A percentile compares a stretch with the other conserved stretches of the same genome.
Evolutionary conservation across 148 eudicot species (phyloP).

Genomic region (Diospyros kaki): DNA sequence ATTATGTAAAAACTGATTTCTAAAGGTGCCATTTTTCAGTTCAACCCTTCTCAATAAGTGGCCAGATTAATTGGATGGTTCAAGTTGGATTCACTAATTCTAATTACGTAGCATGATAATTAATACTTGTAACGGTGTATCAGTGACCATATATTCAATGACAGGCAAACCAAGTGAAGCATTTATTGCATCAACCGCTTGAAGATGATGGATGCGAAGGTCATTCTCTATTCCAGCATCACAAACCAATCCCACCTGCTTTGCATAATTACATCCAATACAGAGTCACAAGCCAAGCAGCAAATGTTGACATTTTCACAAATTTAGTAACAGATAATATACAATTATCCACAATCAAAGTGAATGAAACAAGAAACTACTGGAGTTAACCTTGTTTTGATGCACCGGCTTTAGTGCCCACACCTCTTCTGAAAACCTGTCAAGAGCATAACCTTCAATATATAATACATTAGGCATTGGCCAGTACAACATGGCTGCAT

Average conservation of each 20-base stretch:
- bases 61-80: not conserved
- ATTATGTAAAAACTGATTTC: not conserved
- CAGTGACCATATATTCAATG: conserved; percentile 72
- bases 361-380: conserved; percentile 2
- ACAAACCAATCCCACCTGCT: conserved; percentile 81
- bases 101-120: not conserved
- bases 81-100: not conserved
- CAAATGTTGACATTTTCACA: not conserved
- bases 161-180: conserved; percentile 98
- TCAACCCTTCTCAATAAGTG: not conserved
- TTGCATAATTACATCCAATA: conserved; percentile 18
- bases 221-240: conserved; percentile 90
- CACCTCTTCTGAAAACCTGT: conserved; percentile 74
- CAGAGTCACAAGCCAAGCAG: conserved; percentile 10
- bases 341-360: not conserved
- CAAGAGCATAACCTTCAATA: conserved; percentile 95
- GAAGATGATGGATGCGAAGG: conserved; percentile 71
- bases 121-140: conserved; percentile 61
- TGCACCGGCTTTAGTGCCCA: conserved; percentile 90
- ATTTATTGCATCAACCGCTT: conserved; percentile 85
- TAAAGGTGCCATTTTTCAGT: not conserved
- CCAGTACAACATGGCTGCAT: conserved; percentile 99
- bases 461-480: conserved; percentile 70
- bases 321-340: not conserved
- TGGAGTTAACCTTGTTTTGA: conserved; percentile 62